Base-by-base conservation (phyloP, 2,329 filamentous ascomycete genomes). In the Pseudogymnoascus sp. region DNA sequence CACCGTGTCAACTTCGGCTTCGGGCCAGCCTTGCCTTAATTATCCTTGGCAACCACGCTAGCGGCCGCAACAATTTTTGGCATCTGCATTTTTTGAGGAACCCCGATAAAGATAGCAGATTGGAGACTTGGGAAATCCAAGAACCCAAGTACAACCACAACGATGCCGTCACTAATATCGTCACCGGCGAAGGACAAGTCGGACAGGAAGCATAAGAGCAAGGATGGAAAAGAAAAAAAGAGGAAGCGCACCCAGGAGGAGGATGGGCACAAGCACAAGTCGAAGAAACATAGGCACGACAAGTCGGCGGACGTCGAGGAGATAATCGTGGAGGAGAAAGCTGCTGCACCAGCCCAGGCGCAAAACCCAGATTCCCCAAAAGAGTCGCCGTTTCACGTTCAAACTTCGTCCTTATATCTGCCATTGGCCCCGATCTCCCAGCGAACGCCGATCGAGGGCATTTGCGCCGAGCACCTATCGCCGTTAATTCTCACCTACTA, bases 371-470 rank as follows among this genome's bases (percentile, higher is more conserved):
- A 61, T 2, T 46, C 40, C 12, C 53, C 56, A 19, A 61, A 75
- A 60, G 78, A 75, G 66, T 89, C 89, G 50, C 89, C 93, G 14
- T 93, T 96, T 76, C 86, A 87, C 73, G 84, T 86, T 28, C 88
- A 93, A 71, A 91, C 89, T 22, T 84, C 91, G 43, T 93, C 93
- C 1, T 84, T 96, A 69, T 93, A 90, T 77, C 82, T 93, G 66
- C 84, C 89, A 1, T 80, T 95, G 66, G 89, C 86, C 66, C 89
- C 90, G 10, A 78, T 84, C 40, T 87, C 88, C 50, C 89, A 90
- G 76, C 80, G 83, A 65, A 82, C 85, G 64, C 89, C 90, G 0
- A 77, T 91, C 67, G 86, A 89, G 68, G 88, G 85, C 64, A 82
- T 89, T 65, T 86, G 88, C 72, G 84, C 87, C 65, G 89, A 93